Percentiles rank a stretch among this genome's conserved stretches.
Conservation (phyloP, 2,329 filamentous ascomycete genomes). For the Leptographium wingfieldii region DNA sequence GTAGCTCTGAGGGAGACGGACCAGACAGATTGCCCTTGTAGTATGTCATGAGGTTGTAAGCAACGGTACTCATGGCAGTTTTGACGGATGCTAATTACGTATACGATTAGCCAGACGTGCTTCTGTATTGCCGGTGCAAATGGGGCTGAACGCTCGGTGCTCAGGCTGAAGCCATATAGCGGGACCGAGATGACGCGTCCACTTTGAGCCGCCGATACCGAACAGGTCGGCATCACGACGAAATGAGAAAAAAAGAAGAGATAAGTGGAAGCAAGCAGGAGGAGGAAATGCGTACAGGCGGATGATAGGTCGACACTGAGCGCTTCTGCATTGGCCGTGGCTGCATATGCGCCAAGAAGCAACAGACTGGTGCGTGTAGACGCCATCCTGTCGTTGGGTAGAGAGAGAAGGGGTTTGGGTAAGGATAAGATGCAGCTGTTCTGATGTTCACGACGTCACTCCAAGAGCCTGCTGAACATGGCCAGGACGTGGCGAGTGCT, state of each 20-base stretch:
- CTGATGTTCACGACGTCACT: not conserved
- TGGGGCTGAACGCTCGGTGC: not conserved
- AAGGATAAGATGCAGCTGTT: too few relatives aligned
- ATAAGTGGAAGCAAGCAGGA: not conserved
- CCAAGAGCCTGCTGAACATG: not conserved
- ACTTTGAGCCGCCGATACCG: not conserved
- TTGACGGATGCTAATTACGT: slow-evolving; percentile 30
- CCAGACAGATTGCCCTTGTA: slow-evolving; percentile 34
- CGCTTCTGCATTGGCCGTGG: slow-evolving; percentile 6
- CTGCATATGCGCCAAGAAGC: slow-evolving; percentile 7
- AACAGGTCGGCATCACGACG: not conserved
- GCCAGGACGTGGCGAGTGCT: not conserved
- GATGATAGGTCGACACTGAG: slow-evolving; percentile 9
- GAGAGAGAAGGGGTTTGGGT: not conserved
- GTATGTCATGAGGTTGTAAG: slow-evolving; percentile 36
- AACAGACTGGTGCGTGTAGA: not conserved
- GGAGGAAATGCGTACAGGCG: slow-evolving; percentile 2
- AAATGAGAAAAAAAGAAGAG: not conserved
- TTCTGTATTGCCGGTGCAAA: not conserved
- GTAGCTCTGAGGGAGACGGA: not conserved
- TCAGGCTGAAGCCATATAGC: not conserved
- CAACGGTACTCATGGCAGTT: slow-evolving; percentile 31
- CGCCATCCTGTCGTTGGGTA: not conserved
- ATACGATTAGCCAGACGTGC: not conserved
- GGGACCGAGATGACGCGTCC: not conserved